A percentile compares a stretch with the other conserved stretches of the same genome.
phyloP scores from a whole-genome alignment of 2,329 filamentous ascomycete genomes.

The Nemania bipapillata region DNA sequence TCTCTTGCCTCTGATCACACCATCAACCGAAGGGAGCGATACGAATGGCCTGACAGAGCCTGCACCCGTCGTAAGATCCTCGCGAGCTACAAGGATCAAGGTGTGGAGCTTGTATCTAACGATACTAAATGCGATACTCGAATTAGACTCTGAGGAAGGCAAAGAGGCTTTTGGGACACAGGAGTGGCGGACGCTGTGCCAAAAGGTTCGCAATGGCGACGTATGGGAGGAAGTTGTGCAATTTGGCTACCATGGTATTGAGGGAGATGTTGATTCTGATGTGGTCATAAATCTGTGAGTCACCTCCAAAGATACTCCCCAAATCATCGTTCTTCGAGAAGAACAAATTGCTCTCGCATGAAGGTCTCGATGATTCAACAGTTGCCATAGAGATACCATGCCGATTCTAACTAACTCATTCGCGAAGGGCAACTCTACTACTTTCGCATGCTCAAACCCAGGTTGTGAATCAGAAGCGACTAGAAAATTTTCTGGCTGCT shows the following conservation, averaged over 20 bases:
- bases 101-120: conserved; percentile 98
- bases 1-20: conserved; percentile 81
- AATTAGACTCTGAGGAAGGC: conserved; percentile 88
- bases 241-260: conserved; percentile 85
- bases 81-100: conserved; percentile 86
- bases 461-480: conserved; percentile 81
- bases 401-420: conserved; percentile 19
- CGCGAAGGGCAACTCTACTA: conserved; percentile 81
- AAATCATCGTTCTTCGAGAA: neutral
- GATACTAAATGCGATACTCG: conserved; percentile 88
- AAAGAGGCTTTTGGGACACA: conserved; percentile 86
- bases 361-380: neutral
- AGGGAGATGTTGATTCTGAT: conserved; percentile 92
- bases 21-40: conserved; percentile 59
- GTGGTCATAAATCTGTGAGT: conserved; percentile 88
- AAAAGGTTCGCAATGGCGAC: conserved; percentile 85
- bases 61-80: conserved; percentile 82
- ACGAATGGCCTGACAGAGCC: conserved; percentile 61
- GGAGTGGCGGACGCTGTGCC: conserved; percentile 83
- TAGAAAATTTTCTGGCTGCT: conserved; percentile 89
- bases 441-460: conserved; percentile 90
- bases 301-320: neutral
- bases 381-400: neutral
- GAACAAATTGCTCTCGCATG: neutral
- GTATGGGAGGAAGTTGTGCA: conserved; percentile 95